Percentiles rank a stretch among this genome's conserved stretches.
Conservation (phyloP, 371 early-diverging fungal species). For the Rhizopus arrhizus region DNA sequence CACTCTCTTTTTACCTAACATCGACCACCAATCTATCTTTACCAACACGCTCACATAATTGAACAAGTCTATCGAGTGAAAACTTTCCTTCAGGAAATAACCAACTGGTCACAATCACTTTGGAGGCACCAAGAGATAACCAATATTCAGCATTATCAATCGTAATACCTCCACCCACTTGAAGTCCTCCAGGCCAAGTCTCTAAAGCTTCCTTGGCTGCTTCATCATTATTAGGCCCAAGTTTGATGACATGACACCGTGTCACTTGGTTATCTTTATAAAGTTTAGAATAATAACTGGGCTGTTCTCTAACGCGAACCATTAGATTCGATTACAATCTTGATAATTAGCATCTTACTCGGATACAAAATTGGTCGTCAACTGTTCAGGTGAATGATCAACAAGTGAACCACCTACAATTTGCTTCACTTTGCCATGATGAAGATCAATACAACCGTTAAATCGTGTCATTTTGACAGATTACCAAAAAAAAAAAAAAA, state of each 20-base stretch:
- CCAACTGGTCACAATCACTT: slow-evolving; percentile 95
- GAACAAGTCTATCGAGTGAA: slow-evolving; percentile 63
- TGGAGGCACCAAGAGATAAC: slow-evolving; percentile 85
- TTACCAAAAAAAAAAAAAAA: slow-evolving; percentile 1
- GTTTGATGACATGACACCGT: slow-evolving; percentile 94
- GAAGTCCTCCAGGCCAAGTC: slow-evolving; percentile 87
- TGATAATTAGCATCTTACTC: slow-evolving; percentile 41
- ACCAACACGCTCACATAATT: slow-evolving; percentile 68
- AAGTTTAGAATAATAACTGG: slow-evolving; percentile 79
- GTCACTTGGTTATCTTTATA: slow-evolving; percentile 71
- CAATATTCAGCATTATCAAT: slow-evolving; percentile 84
- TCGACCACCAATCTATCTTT: slow-evolving; percentile 88
- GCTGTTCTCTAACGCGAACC: slow-evolving; percentile 60
- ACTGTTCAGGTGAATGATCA: slow-evolving; percentile 63
- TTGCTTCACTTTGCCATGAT: slow-evolving; percentile 96
- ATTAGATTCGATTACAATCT: neutral
- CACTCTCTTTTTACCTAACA: slow-evolving; percentile 57
- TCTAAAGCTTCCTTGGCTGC: slow-evolving; percentile 84
- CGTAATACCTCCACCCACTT: slow-evolving; percentile 95
- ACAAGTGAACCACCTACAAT: slow-evolving; percentile 93
- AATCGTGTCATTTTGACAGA: slow-evolving; percentile 62
- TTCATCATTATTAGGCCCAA: slow-evolving; percentile 86
- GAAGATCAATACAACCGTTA: slow-evolving; percentile 96
- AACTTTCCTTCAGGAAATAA: slow-evolving; percentile 85
- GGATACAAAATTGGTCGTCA: slow-evolving; percentile 92